phyloP scores from a whole-genome alignment of 116 monocot species.

The Zostera marina region DNA sequence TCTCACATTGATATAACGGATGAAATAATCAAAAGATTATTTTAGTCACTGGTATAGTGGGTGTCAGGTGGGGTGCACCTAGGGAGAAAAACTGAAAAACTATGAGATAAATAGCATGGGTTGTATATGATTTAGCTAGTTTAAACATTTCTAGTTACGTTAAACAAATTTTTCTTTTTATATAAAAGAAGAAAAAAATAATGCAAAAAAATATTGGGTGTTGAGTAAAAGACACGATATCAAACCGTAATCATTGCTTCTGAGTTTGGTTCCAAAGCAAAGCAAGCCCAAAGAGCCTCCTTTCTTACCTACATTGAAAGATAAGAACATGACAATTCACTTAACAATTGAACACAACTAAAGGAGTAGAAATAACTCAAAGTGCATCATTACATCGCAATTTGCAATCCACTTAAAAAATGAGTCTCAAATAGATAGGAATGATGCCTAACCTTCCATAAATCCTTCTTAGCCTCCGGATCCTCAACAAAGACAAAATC shows the following conservation, averaged over 20 bases:
- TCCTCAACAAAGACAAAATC: conserved; percentile 93
- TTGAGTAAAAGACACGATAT: not conserved
- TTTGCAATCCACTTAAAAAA: not conserved
- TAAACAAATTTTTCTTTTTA: no score
- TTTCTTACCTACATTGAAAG: conserved; percentile 37
- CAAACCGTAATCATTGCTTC: conserved; percentile 83
- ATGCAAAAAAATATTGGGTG: no score
- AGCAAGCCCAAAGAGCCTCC: conserved; percentile 92
- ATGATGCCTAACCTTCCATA: conserved; percentile 63
- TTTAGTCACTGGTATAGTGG: no score
- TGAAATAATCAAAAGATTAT: no score
- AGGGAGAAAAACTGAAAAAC: no score
- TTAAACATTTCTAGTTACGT: no score
- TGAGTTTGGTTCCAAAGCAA: conserved; percentile 71
- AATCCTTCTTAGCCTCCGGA: conserved; percentile 62
- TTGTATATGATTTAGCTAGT: no score
- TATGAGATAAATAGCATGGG: no score
- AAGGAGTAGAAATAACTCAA: not conserved
- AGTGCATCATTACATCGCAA: not conserved
- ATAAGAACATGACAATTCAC: not conserved
- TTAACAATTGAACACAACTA: not conserved
- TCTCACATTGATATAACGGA: no score
- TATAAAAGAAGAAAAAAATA: no score
- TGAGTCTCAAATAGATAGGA: not conserved
- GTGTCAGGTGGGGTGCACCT: no score